These are phyloP conservation scores for Tetrahymena borealis DNA, from an alignment of 73 alveolate genomes.

Conservation along the genomic window DNA sequence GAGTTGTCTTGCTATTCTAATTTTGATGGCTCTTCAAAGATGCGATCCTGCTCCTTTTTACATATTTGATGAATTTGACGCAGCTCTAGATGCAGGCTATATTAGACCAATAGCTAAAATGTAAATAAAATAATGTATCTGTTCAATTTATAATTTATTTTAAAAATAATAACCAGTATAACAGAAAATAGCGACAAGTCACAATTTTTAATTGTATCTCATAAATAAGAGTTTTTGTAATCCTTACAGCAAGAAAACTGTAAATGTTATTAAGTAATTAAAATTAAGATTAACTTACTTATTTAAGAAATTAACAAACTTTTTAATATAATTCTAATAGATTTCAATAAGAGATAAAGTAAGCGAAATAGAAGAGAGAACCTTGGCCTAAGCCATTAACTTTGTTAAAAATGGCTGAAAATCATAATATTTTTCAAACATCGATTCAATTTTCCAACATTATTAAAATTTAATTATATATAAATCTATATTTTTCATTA, in stretches of 20 bases:
- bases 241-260: neutral
- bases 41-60: conserved; percentile 93
- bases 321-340: neutral
- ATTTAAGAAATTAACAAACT: neutral
- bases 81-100: conserved; percentile 92
- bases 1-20: conserved; percentile 93
- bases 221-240: neutral
- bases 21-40: conserved; percentile 79
- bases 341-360: neutral
- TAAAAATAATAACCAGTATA: neutral
- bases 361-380: neutral
- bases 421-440: neutral
- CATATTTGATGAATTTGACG: conserved; percentile 95
- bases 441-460: no score
- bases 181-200: neutral
- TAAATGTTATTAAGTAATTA: neutral
- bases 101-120: neutral
- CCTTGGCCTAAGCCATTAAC: neutral
- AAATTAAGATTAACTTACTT: neutral
- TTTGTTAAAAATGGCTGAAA: neutral
- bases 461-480: no score
- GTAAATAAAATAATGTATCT: neutral
- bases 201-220: neutral
- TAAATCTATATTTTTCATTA: no score
- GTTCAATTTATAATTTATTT: neutral